Evolutionary conservation across 441 rosid species (phyloP), one percentile per base, ranked within the genome.

Genomic region (Metrosideros polymorpha): DNA sequence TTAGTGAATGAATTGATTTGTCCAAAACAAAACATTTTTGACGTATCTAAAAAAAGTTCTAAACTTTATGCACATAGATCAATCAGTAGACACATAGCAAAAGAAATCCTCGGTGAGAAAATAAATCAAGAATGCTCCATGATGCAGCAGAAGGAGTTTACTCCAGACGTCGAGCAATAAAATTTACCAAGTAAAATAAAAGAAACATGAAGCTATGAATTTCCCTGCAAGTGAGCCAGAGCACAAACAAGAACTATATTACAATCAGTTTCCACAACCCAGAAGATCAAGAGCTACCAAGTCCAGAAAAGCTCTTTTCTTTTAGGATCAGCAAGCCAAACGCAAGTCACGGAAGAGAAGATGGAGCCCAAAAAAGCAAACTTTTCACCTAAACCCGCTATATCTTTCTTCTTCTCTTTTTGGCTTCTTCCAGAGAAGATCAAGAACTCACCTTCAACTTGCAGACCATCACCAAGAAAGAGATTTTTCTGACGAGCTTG

Each of bases 361-460:
- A 22, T 35, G 22, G 0, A 71, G 47, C 79, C n/a, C 79, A 35
- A 71, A 35, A 71, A 22, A 71, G 5, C 79, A 39, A 71, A 39
- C 0, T 39, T 35, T 71, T 39, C 47, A 71, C n/a, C 79, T 71
- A 39, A 71, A 22, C 47, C 25, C 77, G 35, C 14, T 1, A 35
- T 9, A 35, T 56, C 61, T 55, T 55, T 55, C 29, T 27, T 25
- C 1, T 10, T 12, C 15, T 52, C n/a, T n/a, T 51, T 51, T 56
- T 27, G 79, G 79, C 79, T 35, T 71, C 47, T 47, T 71, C 79
- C 79, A 71, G 83, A 71, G 39, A 86, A 86, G 85, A 56, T 82
- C 84, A 88, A 87, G 39, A 39, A 84, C 87, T 87, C 84, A 75
- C 89, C 85, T 66, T 84, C 47, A 55, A 53, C 84, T 76, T 86